A percentile compares a stretch with the other conserved stretches of the same genome.
These are phyloP conservation scores for Phytopythium helicoides DNA, from an alignment of 352 stramenopile species.

Conservation along the genomic window DNA sequence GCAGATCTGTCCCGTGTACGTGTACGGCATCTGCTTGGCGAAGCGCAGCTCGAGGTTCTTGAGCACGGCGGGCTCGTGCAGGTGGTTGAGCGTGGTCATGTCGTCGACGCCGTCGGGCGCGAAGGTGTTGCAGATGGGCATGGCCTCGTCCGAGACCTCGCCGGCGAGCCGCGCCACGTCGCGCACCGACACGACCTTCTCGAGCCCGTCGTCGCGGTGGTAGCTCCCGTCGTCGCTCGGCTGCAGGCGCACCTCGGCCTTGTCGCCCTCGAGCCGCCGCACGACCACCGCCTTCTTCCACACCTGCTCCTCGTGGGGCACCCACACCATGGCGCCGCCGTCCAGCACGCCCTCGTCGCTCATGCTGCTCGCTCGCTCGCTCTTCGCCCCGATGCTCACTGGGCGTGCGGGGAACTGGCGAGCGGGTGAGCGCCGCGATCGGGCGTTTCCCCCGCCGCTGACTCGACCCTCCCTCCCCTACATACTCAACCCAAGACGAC, in stretches of 20 bases:
- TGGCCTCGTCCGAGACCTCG: conserved; percentile 71
- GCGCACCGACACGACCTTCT: conserved; percentile 57
- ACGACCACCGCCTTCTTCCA: conserved; percentile 81
- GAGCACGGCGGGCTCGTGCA: conserved; percentile 90
- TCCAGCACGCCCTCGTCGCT: conserved; percentile 48
- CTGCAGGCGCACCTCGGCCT: conserved; percentile 63
- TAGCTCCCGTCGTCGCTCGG: conserved; percentile 49
- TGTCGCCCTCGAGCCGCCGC: conserved; percentile 43
- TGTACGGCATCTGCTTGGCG: conserved; percentile 88
- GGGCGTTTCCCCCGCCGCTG: conserved; percentile 6
- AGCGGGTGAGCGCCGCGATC: no score
- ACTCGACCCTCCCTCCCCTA: background rate
- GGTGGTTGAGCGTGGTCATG: conserved; percentile 83
- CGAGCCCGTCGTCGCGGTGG: conserved; percentile 55
- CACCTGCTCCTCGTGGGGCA: conserved; percentile 69
- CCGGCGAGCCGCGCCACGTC: conserved; percentile 67
- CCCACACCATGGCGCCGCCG: conserved; percentile 75
- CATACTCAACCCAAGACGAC: no score
- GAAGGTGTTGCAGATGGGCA: conserved; percentile 86
- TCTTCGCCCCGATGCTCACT: no score
- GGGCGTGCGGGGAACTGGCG: no score
- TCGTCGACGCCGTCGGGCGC: conserved; percentile 46
- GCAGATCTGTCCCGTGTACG: conserved; percentile 95
- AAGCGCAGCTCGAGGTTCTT: conserved; percentile 87
- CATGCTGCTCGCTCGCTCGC: conserved; percentile 15